Evolutionary conservation across 768 basidiomycete species (phyloP).

Genomic region (Calvatia gigantea): DNA sequence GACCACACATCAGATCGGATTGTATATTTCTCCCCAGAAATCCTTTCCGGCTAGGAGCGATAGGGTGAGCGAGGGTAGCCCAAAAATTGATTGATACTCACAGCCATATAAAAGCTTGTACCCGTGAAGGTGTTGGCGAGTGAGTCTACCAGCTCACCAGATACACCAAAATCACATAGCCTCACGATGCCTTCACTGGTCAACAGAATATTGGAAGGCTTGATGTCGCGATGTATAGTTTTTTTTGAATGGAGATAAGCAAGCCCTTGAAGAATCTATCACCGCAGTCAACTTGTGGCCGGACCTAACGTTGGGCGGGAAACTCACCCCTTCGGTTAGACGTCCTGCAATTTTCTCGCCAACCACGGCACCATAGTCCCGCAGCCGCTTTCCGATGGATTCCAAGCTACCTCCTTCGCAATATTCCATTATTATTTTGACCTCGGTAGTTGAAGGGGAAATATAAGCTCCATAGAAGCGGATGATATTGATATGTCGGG

Average conservation of each 20-base stretch:
- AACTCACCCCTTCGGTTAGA: constrained; percentile 85
- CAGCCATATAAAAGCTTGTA: constrained; percentile 98
- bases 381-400: constrained; percentile 80
- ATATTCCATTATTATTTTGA: constrained; percentile 94
- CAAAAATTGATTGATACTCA: constrained; percentile 40
- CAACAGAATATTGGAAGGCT: constrained; percentile 89
- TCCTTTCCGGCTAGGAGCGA: constrained; percentile 77
- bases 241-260: constrained; percentile 86
- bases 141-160: constrained; percentile 89
- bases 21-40: constrained; percentile 87
- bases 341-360: constrained; percentile 89
- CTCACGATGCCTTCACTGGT: constrained; percentile 89
- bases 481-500: constrained; percentile 84
- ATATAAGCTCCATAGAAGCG: constrained; percentile 91
- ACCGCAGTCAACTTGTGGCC: constrained; percentile 13
- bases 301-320: constrained; percentile 6
- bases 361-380: constrained; percentile 72
- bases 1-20: constrained; percentile 99
- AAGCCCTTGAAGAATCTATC: constrained; percentile 84
- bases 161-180: constrained; percentile 95
- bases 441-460: constrained; percentile 82
- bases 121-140: constrained; percentile 96
- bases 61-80: constrained; percentile 11
- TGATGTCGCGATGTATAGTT: constrained; percentile 96
- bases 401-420: constrained; percentile 89